phyloP scores from a whole-genome alignment of 352 stramenopile species.

The Globisporangium radiosum region DNA sequence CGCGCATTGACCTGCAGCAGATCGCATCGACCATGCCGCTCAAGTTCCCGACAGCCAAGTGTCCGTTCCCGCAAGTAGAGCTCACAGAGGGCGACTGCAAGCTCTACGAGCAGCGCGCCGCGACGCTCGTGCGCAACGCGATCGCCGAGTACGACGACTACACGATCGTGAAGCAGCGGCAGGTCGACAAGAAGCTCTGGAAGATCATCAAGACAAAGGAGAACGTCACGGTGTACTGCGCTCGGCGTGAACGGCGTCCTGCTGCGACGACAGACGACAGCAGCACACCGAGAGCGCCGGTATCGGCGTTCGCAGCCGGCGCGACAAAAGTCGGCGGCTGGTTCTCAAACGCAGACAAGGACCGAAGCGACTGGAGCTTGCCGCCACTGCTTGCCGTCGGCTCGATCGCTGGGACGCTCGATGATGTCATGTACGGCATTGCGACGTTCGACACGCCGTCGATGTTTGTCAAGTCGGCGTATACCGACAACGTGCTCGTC shows the following conservation, averaged over 20 bases:
- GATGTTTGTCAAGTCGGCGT: slow-evolving; percentile 46
- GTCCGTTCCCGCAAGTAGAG: slow-evolving; percentile 21
- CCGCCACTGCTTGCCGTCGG: slow-evolving; percentile 34
- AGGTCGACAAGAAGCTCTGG: slow-evolving; percentile 23
- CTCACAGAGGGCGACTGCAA: slow-evolving; percentile 23
- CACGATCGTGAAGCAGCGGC: slow-evolving; percentile 7
- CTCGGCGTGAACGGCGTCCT: neutral
- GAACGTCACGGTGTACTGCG: slow-evolving; percentile 16
- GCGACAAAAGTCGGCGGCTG: slow-evolving; percentile 9
- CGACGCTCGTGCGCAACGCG: slow-evolving; percentile 23
- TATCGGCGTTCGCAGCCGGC: slow-evolving; percentile 10
- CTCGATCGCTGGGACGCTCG: slow-evolving; percentile 29
- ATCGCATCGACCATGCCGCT: slow-evolving; percentile 4
- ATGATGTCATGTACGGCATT: slow-evolving; percentile 63
- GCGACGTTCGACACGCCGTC: slow-evolving; percentile 33
- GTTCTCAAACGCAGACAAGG: slow-evolving; percentile 12
- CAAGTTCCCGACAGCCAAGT: slow-evolving; percentile 16
- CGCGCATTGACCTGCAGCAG: too few species aligned
- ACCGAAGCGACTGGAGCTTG: slow-evolving; percentile 18
- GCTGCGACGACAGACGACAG: neutral
- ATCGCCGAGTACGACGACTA: slow-evolving; percentile 25
- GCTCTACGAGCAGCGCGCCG: slow-evolving; percentile 23
- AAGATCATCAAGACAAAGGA: slow-evolving; percentile 22
- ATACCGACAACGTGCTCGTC: slow-evolving; percentile 39
- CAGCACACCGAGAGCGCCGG: neutral